A percentile compares a stretch with the other conserved stretches of the same genome.
Conservation (phyloP, 1,284 basidiomycete genomes). For the Sanghuangporus sanghuang region DNA sequence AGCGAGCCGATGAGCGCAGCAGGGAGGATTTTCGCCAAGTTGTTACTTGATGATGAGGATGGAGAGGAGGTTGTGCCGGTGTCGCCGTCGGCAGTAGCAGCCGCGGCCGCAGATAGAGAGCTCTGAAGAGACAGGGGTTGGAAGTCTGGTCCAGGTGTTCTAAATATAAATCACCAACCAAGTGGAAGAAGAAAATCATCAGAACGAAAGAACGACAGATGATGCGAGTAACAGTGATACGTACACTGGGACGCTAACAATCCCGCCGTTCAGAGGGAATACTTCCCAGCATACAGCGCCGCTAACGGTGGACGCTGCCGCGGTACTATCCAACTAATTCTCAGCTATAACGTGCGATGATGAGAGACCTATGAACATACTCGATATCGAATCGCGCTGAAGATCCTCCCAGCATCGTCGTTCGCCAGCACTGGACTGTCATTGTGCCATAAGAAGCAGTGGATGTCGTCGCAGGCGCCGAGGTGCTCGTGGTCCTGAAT, state of each 20-base stretch:
- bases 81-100: neutral
- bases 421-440: slow-evolving; percentile 10
- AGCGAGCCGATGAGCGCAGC: slow-evolving; percentile 16
- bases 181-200: neutral
- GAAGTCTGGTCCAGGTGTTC: neutral
- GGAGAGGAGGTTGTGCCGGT: neutral
- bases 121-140: neutral
- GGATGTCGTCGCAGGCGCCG: neutral
- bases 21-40: slow-evolving; percentile 7
- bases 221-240: neutral
- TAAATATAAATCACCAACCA: neutral
- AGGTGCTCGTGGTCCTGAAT: neutral
- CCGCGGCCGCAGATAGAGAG: neutral
- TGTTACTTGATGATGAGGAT: slow-evolving; percentile 4
- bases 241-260: slow-evolving; percentile 5
- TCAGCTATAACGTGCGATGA: neutral
- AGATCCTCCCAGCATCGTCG: neutral
- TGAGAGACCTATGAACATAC: neutral
- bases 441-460: neutral
- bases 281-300: slow-evolving; percentile 14
- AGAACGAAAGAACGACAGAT: neutral
- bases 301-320: neutral
- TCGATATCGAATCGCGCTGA: slow-evolving; percentile 6
- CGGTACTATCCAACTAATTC: neutral
- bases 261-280: slow-evolving; percentile 4